Evolutionary conservation across 106 monocot species (phyloP).

Genomic region (Dioscorea alata): DNA sequence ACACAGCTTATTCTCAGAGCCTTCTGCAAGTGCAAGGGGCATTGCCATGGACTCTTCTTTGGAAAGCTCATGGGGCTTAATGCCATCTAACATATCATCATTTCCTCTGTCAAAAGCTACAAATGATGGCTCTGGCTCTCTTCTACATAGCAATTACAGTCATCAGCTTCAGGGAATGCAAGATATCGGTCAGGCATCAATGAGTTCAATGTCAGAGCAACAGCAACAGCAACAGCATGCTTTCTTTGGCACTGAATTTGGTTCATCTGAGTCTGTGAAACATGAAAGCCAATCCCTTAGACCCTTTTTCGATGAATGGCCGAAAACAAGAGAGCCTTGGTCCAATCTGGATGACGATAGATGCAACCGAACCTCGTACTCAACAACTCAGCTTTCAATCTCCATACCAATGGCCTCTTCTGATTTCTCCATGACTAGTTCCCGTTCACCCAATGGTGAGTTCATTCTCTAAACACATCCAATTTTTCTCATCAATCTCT

Average conservation of each 20-base stretch:
- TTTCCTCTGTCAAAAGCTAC: background rate
- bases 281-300: conserved; percentile 23
- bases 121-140: conserved; percentile 4
- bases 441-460: conserved; percentile 21
- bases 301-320: conserved; percentile 38
- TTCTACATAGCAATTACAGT: conserved; percentile 8
- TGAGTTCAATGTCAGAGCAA: conserved; percentile 10
- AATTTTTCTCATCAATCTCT: background rate
- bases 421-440: conserved; percentile 20
- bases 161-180: conserved; percentile 13
- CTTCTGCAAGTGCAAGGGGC: conserved; percentile 9
- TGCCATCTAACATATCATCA: conserved; percentile 7
- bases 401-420: conserved; percentile 31
- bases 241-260: conserved; percentile 14
- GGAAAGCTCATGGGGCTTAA: conserved; percentile 9
- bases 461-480: background rate
- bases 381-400: conserved; percentile 27
- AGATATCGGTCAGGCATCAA: conserved; percentile 11
- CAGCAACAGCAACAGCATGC: conserved; percentile 16
- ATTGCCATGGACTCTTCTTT: conserved; percentile 10
- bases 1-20: conserved; percentile 17
- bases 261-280: conserved; percentile 10
- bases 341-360: conserved; percentile 17
- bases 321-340: conserved; percentile 24
- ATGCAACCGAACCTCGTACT: conserved; percentile 16